A percentile compares a stretch with the other conserved stretches of the same genome.
These are phyloP conservation scores for Collariella sp. DNA, from an alignment of 495 filamentous ascomycete species.

Conservation along the genomic window DNA sequence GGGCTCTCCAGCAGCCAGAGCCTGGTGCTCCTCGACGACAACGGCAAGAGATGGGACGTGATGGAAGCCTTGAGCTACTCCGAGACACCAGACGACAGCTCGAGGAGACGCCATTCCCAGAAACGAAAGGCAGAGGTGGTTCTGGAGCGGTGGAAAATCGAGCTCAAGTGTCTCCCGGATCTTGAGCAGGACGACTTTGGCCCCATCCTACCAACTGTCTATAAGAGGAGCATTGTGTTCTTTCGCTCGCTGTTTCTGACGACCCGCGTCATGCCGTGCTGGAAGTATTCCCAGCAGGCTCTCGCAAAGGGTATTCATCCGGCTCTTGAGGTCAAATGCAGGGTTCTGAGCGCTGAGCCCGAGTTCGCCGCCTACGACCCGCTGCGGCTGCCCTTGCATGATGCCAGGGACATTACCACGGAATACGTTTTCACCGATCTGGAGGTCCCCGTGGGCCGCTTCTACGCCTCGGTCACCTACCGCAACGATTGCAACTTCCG, in stretches of 20 bases:
- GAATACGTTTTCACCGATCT: slow-evolving; percentile 70
- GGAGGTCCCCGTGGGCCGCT: slow-evolving; percentile 75
- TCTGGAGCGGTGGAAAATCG: slow-evolving; percentile 82
- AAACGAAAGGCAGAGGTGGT: slow-evolving; percentile 57
- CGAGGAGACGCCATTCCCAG: slow-evolving; percentile 21
- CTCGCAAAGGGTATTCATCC: slow-evolving; percentile 55
- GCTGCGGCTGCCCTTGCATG: slow-evolving; percentile 62
- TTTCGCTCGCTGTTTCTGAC: slow-evolving; percentile 88
- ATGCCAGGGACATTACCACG: slow-evolving; percentile 59
- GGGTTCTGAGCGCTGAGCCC: slow-evolving; percentile 54
- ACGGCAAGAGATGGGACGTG: slow-evolving; percentile 89
- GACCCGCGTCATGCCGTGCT: slow-evolving; percentile 74
- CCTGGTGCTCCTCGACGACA: slow-evolving; percentile 75
- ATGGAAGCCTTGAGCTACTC: slow-evolving; percentile 67
- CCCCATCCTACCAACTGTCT: slow-evolving; percentile 71
- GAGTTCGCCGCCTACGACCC: slow-evolving; percentile 50
- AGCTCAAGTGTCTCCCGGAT: slow-evolving; percentile 52
- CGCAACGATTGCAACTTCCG: slow-evolving; percentile 84
- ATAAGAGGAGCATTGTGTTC: slow-evolving; percentile 91
- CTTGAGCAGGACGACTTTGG: slow-evolving; percentile 53
- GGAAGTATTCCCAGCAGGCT: slow-evolving; percentile 69
- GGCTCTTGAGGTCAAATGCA: slow-evolving; percentile 68
- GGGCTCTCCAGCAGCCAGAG: slow-evolving; percentile 77
- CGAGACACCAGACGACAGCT: slow-evolving; percentile 45
- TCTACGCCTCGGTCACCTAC: slow-evolving; percentile 73